These are phyloP conservation scores for Aeminium ludgeri DNA, from an alignment of 495 filamentous ascomycete species.

Conservation along the genomic window DNA sequence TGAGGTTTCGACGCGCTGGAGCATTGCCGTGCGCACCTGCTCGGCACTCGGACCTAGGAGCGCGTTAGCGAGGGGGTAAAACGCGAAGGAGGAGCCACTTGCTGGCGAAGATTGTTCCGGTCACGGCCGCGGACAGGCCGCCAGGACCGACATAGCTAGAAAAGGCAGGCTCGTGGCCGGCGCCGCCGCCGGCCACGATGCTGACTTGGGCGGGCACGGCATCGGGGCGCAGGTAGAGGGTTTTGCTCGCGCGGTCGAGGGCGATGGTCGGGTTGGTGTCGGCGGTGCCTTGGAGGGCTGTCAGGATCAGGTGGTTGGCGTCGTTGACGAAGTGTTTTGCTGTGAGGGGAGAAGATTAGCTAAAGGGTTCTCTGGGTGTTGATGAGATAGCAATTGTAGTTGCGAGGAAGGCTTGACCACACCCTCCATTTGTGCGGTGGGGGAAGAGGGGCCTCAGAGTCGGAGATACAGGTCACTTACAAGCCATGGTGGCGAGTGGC, in stretches of 20 bases:
- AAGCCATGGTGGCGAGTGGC: too few relatives aligned
- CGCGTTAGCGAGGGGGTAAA: too few relatives aligned
- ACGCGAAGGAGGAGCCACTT: too few relatives aligned
- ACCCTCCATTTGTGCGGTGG: too few relatives aligned
- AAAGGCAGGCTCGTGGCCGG: slow-evolving; percentile 87
- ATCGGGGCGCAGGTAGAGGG: slow-evolving; percentile 56
- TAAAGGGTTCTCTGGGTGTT: too few relatives aligned
- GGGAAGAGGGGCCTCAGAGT: too few relatives aligned
- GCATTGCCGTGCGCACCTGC: slow-evolving; percentile 65
- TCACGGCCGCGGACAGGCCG: slow-evolving; percentile 69
- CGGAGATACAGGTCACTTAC: too few relatives aligned
- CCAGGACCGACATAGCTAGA: slow-evolving; percentile 54
- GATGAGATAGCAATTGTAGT: too few relatives aligned
- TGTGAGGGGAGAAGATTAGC: too few relatives aligned
- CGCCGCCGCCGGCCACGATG: slow-evolving; percentile 77
- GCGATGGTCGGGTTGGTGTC: slow-evolving; percentile 73
- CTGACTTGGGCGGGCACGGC: slow-evolving; percentile 43
- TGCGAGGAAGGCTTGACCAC: too few relatives aligned
- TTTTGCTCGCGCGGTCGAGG: slow-evolving; percentile 67
- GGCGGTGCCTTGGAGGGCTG: slow-evolving; percentile 59
- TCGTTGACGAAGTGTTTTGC: slow-evolving; percentile 89
- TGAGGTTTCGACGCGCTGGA: slow-evolving; percentile 48
- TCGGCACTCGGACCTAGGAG: slow-evolving; percentile 76
- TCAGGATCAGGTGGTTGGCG: slow-evolving; percentile 60
- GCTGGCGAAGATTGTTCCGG: slow-evolving; percentile 85